These are phyloP conservation scores for Solanum dulcamara DNA, from an alignment of 257 asterid species.

Conservation along the genomic window DNA sequence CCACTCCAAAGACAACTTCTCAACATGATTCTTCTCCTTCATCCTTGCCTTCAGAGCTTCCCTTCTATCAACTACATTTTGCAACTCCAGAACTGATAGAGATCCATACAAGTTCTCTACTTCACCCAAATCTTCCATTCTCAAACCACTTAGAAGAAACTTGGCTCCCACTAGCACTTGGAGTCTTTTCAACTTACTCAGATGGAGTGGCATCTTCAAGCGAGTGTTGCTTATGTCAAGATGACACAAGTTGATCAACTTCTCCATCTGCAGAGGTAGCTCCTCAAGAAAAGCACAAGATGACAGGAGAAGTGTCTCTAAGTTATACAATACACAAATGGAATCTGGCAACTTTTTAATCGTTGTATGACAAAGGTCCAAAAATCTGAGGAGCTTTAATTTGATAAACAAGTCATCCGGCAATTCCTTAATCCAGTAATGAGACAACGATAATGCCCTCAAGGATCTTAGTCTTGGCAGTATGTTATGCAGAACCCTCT, in stretches of 20 bases:
- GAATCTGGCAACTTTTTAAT: background rate
- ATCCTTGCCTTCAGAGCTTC: background rate
- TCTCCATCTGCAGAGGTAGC: background rate
- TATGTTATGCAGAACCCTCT: background rate
- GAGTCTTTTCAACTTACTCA: background rate
- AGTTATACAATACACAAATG: background rate
- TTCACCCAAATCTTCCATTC: background rate
- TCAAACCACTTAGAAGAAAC: background rate
- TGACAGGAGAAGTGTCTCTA: background rate
- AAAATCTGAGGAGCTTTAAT: background rate
- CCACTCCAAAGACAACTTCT: background rate
- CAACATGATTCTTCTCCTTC: background rate
- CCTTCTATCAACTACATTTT: background rate
- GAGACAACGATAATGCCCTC: background rate
- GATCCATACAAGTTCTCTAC: background rate
- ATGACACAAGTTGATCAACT: background rate
- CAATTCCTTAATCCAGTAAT: rapidly evolving
- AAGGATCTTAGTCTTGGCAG: background rate
- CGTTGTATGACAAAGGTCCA: background rate
- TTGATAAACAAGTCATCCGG: background rate
- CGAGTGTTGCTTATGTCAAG: background rate
- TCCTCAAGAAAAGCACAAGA: background rate
- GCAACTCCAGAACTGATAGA: background rate
- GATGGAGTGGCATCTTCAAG: background rate
- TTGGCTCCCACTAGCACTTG: background rate